Percentiles rank a stretch among this genome's conserved stretches.
These are phyloP conservation scores for Kwoniella dejecticola DNA, from an alignment of 768 basidiomycete genomes.

Conservation along the genomic window DNA sequence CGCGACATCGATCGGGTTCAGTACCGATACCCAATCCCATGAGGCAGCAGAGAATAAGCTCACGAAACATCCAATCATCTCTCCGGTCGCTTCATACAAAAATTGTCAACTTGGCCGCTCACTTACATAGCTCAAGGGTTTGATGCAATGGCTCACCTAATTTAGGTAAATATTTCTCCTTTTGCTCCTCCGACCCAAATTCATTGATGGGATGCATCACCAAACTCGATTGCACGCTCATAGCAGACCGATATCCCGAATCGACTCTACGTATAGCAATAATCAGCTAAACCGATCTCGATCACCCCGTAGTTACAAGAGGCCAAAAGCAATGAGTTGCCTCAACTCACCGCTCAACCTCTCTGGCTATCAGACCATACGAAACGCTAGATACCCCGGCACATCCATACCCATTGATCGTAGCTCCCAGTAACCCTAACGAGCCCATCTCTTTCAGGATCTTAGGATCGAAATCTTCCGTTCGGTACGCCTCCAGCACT, in stretches of 20 bases:
- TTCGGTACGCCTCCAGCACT: constrained; percentile 83
- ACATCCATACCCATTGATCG: constrained; percentile 90
- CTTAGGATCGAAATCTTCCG: constrained; percentile 72
- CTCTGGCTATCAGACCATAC: constrained; percentile 89
- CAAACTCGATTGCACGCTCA: constrained; percentile 90
- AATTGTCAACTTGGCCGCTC: not conserved
- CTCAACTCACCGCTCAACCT: constrained; percentile 74
- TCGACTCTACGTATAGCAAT: constrained; percentile 67
- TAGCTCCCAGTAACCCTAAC: constrained; percentile 85
- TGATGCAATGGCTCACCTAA: constrained; percentile 62
- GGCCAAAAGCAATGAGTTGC: constrained; percentile 4
- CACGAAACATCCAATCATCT: constrained; percentile 90
- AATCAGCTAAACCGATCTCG: not conserved
- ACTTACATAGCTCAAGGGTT: not conserved
- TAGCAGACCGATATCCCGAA: constrained; percentile 91
- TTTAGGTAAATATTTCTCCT: constrained; percentile 83
- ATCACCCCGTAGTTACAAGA: too few species aligned
- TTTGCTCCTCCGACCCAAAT: constrained; percentile 86
- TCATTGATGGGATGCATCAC: constrained; percentile 79
- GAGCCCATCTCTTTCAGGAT: constrained; percentile 90
- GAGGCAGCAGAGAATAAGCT: constrained; percentile 50
- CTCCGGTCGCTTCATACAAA: constrained; percentile 68
- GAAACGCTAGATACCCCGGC: constrained; percentile 89
- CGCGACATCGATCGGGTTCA: too few species aligned
- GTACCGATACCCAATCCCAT: not conserved